Evolutionary conservation across 1,284 basidiomycete species (phyloP).

Genomic region (Boletellus sp.): DNA sequence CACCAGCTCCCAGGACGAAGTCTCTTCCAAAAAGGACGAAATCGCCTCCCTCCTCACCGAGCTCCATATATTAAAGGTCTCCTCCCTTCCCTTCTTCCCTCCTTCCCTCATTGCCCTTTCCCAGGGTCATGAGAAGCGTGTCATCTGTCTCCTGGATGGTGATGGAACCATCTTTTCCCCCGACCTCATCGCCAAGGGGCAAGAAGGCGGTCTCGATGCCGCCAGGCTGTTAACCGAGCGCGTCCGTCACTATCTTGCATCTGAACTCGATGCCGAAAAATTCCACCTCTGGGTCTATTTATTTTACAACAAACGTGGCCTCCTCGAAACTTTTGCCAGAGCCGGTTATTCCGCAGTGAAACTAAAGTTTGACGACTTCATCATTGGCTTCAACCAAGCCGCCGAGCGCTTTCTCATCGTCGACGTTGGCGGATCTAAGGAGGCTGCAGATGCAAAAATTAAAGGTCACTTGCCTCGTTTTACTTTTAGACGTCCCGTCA

Average conservation of each 20-base stretch:
- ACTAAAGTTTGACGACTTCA: slow-evolving; percentile 56
- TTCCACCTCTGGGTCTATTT: slow-evolving; percentile 61
- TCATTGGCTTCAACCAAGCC: slow-evolving; percentile 64
- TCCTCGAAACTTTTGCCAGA: slow-evolving; percentile 49
- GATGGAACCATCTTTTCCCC: slow-evolving; percentile 61
- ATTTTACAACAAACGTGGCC: slow-evolving; percentile 61
- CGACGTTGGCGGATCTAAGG: slow-evolving; percentile 71
- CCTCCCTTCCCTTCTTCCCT: no score
- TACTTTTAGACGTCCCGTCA: slow-evolving; percentile 8
- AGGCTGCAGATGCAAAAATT: slow-evolving; percentile 71
- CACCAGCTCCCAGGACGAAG: slow-evolving; percentile 17
- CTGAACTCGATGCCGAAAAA: slow-evolving; percentile 39
- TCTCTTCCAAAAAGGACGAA: slow-evolving; percentile 20
- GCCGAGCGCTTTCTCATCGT: slow-evolving; percentile 62
- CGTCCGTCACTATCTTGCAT: slow-evolving; percentile 42
- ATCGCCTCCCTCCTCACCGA: slow-evolving; percentile 17
- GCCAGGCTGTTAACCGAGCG: slow-evolving; percentile 50
- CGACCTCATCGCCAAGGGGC: slow-evolving; percentile 51
- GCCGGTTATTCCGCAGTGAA: slow-evolving; percentile 39
- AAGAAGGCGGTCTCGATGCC: slow-evolving; percentile 54
- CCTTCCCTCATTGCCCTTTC: neutral
- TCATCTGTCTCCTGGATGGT: slow-evolving; percentile 61
- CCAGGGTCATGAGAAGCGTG: slow-evolving; percentile 44
- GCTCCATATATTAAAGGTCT: slow-evolving; percentile 26
- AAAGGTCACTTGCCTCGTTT: slow-evolving; percentile 44